A percentile compares a stretch with the other conserved stretches of the same genome.
Conservation (phyloP, 192 early-diverging fungal species). For the Backusella luteola region DNA sequence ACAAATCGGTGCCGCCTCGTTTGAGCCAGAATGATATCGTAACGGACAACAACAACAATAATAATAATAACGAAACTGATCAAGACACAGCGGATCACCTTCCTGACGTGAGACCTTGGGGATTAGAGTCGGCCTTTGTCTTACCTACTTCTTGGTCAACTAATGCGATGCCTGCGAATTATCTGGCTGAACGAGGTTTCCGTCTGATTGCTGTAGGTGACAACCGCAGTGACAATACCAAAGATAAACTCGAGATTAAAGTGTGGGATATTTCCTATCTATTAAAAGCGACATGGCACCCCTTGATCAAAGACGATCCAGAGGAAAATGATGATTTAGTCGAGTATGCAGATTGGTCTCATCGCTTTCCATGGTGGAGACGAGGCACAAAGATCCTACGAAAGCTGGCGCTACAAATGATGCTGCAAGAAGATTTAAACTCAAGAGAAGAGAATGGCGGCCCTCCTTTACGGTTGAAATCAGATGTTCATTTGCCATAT, state of each 20-base stretch:
- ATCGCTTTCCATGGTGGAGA: conserved; percentile 27
- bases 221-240: conserved; percentile 18
- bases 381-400: conserved; percentile 8
- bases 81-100: neutral
- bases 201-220: conserved; percentile 29
- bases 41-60: neutral
- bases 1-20: neutral
- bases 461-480: neutral
- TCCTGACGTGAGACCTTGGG: conserved; percentile 19
- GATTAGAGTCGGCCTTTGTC: conserved; percentile 25
- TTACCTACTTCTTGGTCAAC: conserved; percentile 8
- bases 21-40: neutral
- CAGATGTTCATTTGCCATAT: neutral
- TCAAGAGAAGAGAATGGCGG: neutral
- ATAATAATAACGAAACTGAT: neutral
- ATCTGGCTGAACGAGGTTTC: conserved; percentile 19
- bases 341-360: neutral
- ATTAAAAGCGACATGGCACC: conserved; percentile 16
- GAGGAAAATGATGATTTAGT: neutral
- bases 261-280: conserved; percentile 31
- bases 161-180: neutral
- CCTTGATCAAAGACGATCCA: neutral
- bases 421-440: neutral
- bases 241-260: conserved; percentile 26
- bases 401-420: conserved; percentile 14